Evolutionary conservation across 257 asterid genomes (phyloP), one percentile per base, ranked within the genome.

Genomic region (Avicennia marina): DNA sequence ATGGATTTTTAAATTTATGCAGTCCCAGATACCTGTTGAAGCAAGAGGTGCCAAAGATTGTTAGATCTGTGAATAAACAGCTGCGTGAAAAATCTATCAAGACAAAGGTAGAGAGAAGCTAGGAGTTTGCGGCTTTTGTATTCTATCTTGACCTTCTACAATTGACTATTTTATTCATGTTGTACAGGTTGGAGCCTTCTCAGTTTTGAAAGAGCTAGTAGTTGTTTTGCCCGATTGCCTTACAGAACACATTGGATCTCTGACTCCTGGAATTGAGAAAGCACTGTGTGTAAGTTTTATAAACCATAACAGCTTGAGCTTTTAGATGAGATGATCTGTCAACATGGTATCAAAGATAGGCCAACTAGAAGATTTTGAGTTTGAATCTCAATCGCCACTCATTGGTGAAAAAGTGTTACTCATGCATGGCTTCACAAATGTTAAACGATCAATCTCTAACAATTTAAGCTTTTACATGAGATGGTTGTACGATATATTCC

Each of bases 171-270:
- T 27, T 64, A 26, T 43, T 65, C 26, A 22, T 63, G 54, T 58
- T 66, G 57, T 59, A 32, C 81, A 93, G 99, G 97, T 93, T 62
- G 99, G 99, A 58, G 97, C 95, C 15, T 93, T 93, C 79, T 86
- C 96, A 11, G 94, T 93, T 65, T 67, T 93, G 76, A 93, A 89
- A 70, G 97, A 93, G 69, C 79, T 89, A 39, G 97, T 93, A 59
- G 81, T 84, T 42, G 97, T 93, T 59, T 83, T 93, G 66, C 99
- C 99, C 66, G 99, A 93, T 74, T 93, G 99, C 79, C 96, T 93
- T 47, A 89, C 97, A 11, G 97, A 89, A 65, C 97, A 93, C 72
- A 82, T 93, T 79, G 99, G 97, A 62, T 84, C 95, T 63, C 94
- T 93, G 52, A 82, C 89, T 34, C 95, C 96, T 66, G 99, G 97